Evolutionary conservation across 306 rosid species (phyloP), one percentile per base, ranked within the genome.

Genomic region (Geum urbanum): DNA sequence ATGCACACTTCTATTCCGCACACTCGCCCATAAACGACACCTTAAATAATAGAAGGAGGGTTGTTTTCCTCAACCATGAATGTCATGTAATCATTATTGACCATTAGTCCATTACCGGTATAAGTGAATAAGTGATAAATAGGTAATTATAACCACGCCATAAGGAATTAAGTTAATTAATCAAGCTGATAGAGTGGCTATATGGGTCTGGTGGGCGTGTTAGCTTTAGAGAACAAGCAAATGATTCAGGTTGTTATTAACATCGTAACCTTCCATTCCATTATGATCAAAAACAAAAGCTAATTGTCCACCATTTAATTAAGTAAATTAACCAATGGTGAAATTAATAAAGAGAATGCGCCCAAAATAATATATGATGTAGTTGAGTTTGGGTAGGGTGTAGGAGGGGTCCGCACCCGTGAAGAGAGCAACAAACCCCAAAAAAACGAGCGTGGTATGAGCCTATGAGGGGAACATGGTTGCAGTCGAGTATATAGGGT

Each of bases 401-500:
- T 12, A 8, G 52, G 74, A 11, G 47, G 74, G 77, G 70, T 72
- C 78, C 75, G 72, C 62, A 49, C 13, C 69, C 46, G 45, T 15
- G 45, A 16, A 59, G 87, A 77, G 71, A 74, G 84, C 11, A 86
- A 83, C 51, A 51, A 73, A 64, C 56, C 69, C 76, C 59, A 66
- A 64, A 72, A 60, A 71, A 35, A 51, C 41, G 72, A 82, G 88
- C 89, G 87, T 86, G 92, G 86, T 62, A 72, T 68, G n/a, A n/a
- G n/a, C n/a, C n/a, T n/a, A n/a, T n/a, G 81, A 83, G 71, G 85
- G 82, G 80, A 72, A 79, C 79, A 81, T 74, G 45, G 67, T 68
- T 58, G 72, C 87, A 79, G 91, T 51, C 63, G 3, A 18, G 57
- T 0, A 4, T 90, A 96, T 85, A 52, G 85, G 90, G 82, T 44